Evolutionary conservation across 345 rosid species (phyloP).

Genomic region (Mercurialis annua): DNA sequence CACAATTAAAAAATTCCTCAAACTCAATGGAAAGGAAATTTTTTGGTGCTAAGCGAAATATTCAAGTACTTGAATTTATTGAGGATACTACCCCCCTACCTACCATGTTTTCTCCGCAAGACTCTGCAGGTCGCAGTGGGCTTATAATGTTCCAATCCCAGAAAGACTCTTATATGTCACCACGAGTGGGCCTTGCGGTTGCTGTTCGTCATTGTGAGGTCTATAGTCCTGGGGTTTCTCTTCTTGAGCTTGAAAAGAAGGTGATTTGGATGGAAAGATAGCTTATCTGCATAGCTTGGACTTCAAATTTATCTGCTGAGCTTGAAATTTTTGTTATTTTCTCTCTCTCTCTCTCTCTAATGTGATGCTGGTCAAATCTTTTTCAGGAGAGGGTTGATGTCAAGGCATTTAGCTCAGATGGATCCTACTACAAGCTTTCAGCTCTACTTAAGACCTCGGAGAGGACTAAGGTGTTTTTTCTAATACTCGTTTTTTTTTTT

Average conservation of each 20-base stretch:
- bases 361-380: constrained; percentile 11
- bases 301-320: constrained; percentile 5
- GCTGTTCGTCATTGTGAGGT: constrained; percentile 72
- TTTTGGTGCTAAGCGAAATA: constrained; percentile 47
- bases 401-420: constrained; percentile 72
- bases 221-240: constrained; percentile 90
- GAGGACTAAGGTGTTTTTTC: constrained; percentile 81
- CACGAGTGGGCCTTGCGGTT: constrained; percentile 79
- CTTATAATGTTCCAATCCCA: constrained; percentile 64
- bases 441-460: constrained; percentile 85
- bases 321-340: constrained; percentile 3
- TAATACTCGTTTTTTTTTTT: constrained; percentile 9
- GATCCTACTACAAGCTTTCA: constrained; percentile 83
- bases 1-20: constrained; percentile 50
- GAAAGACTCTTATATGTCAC: constrained; percentile 71
- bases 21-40: constrained; percentile 54
- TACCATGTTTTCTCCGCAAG: constrained; percentile 97
- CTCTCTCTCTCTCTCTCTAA: neutral
- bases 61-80: constrained; percentile 72
- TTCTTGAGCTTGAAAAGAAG: constrained; percentile 95
- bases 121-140: constrained; percentile 73
- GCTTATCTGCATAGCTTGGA: neutral
- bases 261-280: constrained; percentile 33
- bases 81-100: constrained; percentile 88
- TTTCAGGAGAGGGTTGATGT: constrained; percentile 92